These are phyloP conservation scores for Stemphylium lycopersici DNA, from an alignment of 2,329 filamentous ascomycete species.

Conservation along the genomic window DNA sequence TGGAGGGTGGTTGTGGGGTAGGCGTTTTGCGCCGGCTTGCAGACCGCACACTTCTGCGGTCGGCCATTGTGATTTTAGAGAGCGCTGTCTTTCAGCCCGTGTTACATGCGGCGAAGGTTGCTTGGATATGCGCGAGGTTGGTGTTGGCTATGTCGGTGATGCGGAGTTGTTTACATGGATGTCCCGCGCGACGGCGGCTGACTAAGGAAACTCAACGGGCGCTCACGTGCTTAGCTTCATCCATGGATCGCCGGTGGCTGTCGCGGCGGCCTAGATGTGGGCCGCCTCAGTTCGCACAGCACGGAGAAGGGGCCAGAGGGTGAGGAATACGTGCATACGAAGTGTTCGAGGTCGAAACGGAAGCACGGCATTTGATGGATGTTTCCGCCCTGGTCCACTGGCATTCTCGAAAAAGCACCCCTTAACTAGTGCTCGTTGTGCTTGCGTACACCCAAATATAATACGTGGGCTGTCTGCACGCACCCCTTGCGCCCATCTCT, in stretches of 20 bases:
- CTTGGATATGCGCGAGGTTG: background rate
- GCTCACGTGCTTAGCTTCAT: constrained; percentile 19
- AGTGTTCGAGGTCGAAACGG: constrained; percentile 22
- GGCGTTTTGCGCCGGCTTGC: constrained; percentile 44
- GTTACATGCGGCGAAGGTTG: constrained; percentile 14
- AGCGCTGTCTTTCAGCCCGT: constrained; percentile 1
- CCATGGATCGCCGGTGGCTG: constrained; percentile 7
- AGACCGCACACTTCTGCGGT: constrained; percentile 40
- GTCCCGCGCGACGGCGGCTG: constrained; percentile 12
- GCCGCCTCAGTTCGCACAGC: constrained; percentile 6
- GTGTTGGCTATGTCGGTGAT: constrained; percentile 7
- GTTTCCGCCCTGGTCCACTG: constrained; percentile 13
- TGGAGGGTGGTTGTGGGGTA: constrained; percentile 35
- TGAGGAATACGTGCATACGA: constrained; percentile 18
- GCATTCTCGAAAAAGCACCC: constrained; percentile 13
- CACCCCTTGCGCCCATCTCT: constrained; percentile 38
- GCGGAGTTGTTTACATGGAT: constrained; percentile 7
- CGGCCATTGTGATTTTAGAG: constrained; percentile 34
- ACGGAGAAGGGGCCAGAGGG: constrained; percentile 31
- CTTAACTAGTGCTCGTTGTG: constrained; percentile 22
- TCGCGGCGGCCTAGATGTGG: constrained; percentile 10
- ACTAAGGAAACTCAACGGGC: constrained; percentile 12
- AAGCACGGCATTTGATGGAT: constrained; percentile 10
- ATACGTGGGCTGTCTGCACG: constrained; percentile 28
- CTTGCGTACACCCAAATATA: constrained; percentile 18